Evolutionary conservation across 192 early-diverging fungal species (phyloP), one percentile per base, ranked within the genome.

Genomic region (Coemansia reversa): DNA sequence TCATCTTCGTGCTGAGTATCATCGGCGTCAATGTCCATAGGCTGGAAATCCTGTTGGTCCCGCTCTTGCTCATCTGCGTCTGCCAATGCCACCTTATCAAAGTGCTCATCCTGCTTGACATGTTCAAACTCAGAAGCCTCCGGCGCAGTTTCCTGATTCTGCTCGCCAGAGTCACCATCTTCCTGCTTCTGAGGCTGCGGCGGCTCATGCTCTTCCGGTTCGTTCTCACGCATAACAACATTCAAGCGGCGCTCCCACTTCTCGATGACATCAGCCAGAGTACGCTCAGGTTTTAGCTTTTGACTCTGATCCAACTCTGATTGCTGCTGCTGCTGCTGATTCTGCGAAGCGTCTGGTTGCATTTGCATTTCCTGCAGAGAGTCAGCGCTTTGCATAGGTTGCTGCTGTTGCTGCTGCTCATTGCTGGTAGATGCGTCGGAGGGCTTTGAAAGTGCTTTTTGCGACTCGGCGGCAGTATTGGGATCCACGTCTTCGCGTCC

Each of bases 211-310:
- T 85, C 72, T 2, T 88, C 70, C 1, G 63, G 4, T 5, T 57
- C 32, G 5, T 57, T 28, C 1, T 16, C 86, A 62, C 91, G 92
- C 56, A 86, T 79, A 25, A 94, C 70, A 66, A 89, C 81, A 54
- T 92, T 83, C 23, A 99, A 76, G 19, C 94, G 85, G 25, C 91
- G 87, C 74, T 89, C 90, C 95, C 95, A 99, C 69, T 92, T 91
- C 74, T 96, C 91, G 55, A 94, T 78, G 16, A 94, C 94, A 69
- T 97, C 93, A 20, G 95, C 97, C 30, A 99, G 71, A 50, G 90
- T 94, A 49, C 94, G 86, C 69, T 91, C 89, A 23, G 96, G 93
- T 52, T 93, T 69, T 47, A 64, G 83, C 63, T 59, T 79, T 75
- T 58, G 76, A 6, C 81, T 60, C 9, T 85, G 64, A 20, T 83